phyloP scores from a whole-genome alignment of 768 basidiomycete species.

The Neoboletus brunneissimus region DNA sequence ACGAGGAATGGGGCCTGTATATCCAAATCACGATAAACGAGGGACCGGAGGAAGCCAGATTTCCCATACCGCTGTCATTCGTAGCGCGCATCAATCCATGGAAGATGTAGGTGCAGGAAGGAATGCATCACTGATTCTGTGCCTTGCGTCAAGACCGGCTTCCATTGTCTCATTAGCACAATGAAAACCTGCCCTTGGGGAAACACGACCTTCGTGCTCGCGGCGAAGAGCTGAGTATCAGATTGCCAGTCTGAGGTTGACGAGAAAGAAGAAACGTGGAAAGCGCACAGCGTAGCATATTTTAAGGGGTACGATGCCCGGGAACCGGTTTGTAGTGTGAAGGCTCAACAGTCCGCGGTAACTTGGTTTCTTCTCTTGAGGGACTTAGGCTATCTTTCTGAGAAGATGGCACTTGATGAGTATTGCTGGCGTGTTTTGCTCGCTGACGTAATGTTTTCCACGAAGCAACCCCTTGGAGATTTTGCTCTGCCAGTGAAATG shows the following conservation, averaged over 20 bases:
- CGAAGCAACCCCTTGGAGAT: not conserved
- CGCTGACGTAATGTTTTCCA: slow-evolving; percentile 15
- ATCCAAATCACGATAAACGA: slow-evolving; percentile 21
- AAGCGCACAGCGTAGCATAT: not conserved
- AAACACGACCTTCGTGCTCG: slow-evolving; percentile 9
- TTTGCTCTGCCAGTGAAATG: not conserved
- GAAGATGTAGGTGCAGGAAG: slow-evolving; percentile 14
- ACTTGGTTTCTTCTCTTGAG: slow-evolving; percentile 11
- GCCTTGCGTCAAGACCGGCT: slow-evolving; percentile 14
- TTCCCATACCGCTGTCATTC: slow-evolving; percentile 1
- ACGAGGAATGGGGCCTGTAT: slow-evolving; percentile 7
- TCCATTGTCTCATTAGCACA: slow-evolving; percentile 26
- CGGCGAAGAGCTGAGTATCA: slow-evolving; percentile 7
- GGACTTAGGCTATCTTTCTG: slow-evolving; percentile 10
- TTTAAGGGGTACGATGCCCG: slow-evolving; percentile 3
- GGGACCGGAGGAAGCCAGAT: slow-evolving; percentile 1
- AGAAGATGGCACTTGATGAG: slow-evolving; percentile 11
- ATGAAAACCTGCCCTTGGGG: slow-evolving; percentile 28
- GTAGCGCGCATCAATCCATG: slow-evolving; percentile 13
- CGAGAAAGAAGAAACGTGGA: slow-evolving; percentile 16
- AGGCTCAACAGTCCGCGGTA: slow-evolving; percentile 12
- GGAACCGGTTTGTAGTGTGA: slow-evolving; percentile 2
- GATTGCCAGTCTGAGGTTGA: not conserved
- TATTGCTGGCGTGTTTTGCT: not conserved
- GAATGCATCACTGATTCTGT: slow-evolving; percentile 6